Conservation (phyloP, 176 grass and related monocot species). For the Tillandsia fasciculata region DNA sequence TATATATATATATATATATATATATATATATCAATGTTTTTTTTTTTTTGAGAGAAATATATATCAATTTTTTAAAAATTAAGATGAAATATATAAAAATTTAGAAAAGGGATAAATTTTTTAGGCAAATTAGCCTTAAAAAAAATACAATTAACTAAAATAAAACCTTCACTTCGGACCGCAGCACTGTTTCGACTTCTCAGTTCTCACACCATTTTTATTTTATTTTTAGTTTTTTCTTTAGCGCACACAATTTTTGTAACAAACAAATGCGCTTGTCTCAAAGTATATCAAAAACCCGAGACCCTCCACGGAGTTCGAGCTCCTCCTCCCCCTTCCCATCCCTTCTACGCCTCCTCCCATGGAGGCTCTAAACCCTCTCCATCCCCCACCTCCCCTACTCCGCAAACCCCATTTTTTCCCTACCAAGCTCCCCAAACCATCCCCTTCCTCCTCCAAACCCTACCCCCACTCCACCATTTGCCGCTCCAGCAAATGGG, state of each 20-base stretch:
- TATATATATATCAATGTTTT: too few species aligned
- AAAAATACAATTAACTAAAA: too few species aligned
- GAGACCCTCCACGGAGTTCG: background rate
- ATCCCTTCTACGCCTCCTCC: background rate
- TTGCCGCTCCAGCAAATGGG: conserved; percentile 82
- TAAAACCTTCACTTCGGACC: background rate
- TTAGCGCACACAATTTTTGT: background rate
- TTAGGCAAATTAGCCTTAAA: conserved; percentile 26
- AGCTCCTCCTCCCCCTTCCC: background rate
- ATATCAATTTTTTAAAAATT: too few species aligned
- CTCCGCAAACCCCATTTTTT: background rate
- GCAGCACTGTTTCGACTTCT: background rate
- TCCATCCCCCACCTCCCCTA: conserved; percentile 14
- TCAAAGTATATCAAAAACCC: too few species aligned
- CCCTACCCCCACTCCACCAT: conserved; percentile 2
- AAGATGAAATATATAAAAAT: conserved; percentile 14
- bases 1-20: too few species aligned
- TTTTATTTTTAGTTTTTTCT: background rate
- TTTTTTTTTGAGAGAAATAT: background rate
- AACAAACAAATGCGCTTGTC: too few species aligned
- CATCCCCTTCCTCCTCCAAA: conserved; percentile 21
- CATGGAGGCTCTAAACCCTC: conserved; percentile 45
- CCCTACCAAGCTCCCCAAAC: conserved; percentile 22
- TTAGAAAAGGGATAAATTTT: conserved; percentile 21
- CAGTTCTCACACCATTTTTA: background rate